Base-by-base conservation (phyloP, 2,329 filamentous ascomycete species). In the Aureobasidium leucospermi region DNA sequence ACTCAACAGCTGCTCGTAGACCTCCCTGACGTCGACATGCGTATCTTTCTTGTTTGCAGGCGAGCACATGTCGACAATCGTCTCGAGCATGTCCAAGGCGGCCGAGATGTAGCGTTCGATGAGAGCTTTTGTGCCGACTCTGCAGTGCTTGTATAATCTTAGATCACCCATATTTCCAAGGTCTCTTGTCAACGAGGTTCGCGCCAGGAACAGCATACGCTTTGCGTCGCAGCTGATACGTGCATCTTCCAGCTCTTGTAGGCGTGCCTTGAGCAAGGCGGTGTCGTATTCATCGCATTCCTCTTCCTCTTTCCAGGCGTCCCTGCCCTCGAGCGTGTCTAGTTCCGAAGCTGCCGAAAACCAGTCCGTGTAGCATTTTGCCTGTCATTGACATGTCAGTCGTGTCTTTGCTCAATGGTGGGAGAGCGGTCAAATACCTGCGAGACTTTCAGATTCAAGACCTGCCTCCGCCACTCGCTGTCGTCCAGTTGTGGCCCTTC, bases 51-150 rank as follows among this genome's bases (percentile, higher is more conserved):
- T 58, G 28, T 42, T 58, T 9, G 49, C 49, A 6, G 68, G 66
- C 67, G 72, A 83, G 74, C 73, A 83, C 72, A 81, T 67, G 19
- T 88, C 84, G 38, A 94, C 81, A 59, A 96, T 73, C 0, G 85
- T 80, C 6, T 85, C 79, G 61, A 97, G 86, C 0, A 90, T 90
- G 60, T 85, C 80, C 32, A 91, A 75, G 1, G 89, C 86, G 1
- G 89, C 90, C 52, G 88, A 83, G 62, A 96, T 92, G 67, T 96
- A 96, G 36, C 83, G 80, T 73, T 96, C 92, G 63, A 96, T 93
- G 63, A 96, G 74, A 61, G 82, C 79, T 75, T 96, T 96, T 8
- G 92, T 96, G 5, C 92, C 93, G 13, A 90, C 82, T 68, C 94
- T 86, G 0, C 88, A 89, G 70, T 94, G 89, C 59, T 86, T 86